Evolutionary conservation across 345 rosid genomes (phyloP).

Genomic region (Eucalyptus curtisii): DNA sequence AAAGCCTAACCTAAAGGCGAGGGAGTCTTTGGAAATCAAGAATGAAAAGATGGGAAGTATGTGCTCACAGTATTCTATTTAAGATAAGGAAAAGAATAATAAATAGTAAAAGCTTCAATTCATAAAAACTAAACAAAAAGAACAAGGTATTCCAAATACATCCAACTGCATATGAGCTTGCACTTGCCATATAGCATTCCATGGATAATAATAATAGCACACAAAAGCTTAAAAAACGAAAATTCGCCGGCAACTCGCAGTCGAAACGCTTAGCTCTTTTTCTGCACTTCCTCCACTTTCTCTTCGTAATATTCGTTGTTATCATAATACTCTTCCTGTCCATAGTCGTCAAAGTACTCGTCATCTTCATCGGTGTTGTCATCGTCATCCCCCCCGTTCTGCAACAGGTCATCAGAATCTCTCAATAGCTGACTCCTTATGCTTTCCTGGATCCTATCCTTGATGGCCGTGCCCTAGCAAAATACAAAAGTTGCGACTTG

Average conservation of each 20-base stretch:
- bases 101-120: neutral
- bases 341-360: constrained; percentile 23
- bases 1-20: neutral
- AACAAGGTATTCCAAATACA: neutral
- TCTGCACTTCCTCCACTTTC: neutral
- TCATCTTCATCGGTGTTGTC: constrained; percentile 32
- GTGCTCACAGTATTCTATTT: neutral
- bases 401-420: constrained; percentile 5
- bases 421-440: constrained; percentile 33
- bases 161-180: neutral
- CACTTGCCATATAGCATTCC: neutral
- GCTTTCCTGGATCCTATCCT: constrained; percentile 76
- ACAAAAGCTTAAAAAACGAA: neutral
- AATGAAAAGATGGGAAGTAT: neutral
- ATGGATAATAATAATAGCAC: neutral
- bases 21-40: neutral
- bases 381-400: constrained; percentile 12
- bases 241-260: neutral
- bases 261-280: neutral
- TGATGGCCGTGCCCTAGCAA: constrained; percentile 72
- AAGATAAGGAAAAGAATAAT: constrained; percentile 1
- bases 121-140: neutral
- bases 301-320: constrained; percentile 38
- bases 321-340: constrained; percentile 24
- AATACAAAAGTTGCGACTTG: neutral